A percentile compares a stretch with the other conserved stretches of the same genome.
phyloP scores from a whole-genome alignment of 495 filamentous ascomycete genomes.

The Penicillium nucicola region DNA sequence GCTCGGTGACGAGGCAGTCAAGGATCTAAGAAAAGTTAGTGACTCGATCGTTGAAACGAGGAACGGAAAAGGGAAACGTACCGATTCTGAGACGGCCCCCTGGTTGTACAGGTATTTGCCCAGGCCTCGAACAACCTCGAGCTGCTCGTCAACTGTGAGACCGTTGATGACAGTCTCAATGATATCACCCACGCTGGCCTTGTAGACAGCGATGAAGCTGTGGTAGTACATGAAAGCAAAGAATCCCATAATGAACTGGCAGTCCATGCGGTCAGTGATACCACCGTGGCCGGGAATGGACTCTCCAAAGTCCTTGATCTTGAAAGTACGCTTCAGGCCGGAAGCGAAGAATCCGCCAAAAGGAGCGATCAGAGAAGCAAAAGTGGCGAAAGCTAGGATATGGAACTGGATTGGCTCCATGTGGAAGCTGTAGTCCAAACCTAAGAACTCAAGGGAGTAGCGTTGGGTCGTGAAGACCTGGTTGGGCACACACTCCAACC shows the following conservation, averaged over 20 bases:
- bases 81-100: slow-evolving; percentile 62
- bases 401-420: slow-evolving; percentile 94
- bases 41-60: neutral
- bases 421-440: slow-evolving; percentile 57
- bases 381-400: slow-evolving; percentile 84
- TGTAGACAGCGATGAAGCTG: slow-evolving; percentile 89
- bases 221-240: slow-evolving; percentile 98
- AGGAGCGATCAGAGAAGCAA: slow-evolving; percentile 94
- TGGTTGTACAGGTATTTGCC: slow-evolving; percentile 86
- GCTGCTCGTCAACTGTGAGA: slow-evolving; percentile 76
- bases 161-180: slow-evolving; percentile 88
- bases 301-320: slow-evolving; percentile 99
- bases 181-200: slow-evolving; percentile 75
- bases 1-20: slow-evolving; percentile 41
- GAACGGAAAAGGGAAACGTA: slow-evolving; percentile 38
- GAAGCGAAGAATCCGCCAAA: slow-evolving; percentile 99
- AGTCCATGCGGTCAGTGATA: slow-evolving; percentile 99
- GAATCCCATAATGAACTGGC: slow-evolving; percentile 99
- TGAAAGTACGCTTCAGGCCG: slow-evolving; percentile 97
- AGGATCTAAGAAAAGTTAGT: slow-evolving; percentile 33
- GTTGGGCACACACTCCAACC: slow-evolving; percentile 90
- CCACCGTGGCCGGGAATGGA: slow-evolving; percentile 97
- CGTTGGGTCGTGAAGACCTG: slow-evolving; percentile 80
- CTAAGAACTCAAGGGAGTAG: slow-evolving; percentile 67
- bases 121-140: slow-evolving; percentile 81